A percentile compares a stretch with the other conserved stretches of the same genome.
Conservation (phyloP, 176 grass and related monocot genomes). For the Rhynchospora tenuis region DNA sequence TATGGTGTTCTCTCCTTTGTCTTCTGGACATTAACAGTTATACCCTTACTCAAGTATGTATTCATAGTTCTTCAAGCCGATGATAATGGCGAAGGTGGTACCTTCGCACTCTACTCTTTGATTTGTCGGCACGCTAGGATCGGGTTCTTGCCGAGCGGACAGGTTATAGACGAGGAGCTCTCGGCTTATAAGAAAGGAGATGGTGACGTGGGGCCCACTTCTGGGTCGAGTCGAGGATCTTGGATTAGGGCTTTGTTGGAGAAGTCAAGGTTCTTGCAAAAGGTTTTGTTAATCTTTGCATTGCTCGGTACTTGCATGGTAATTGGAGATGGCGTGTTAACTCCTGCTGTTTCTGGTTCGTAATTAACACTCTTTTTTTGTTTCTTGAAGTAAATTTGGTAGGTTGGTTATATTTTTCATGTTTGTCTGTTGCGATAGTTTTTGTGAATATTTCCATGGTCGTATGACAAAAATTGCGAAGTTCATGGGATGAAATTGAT, state of each 20-base stretch:
- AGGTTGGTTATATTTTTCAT: not conserved
- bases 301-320: conserved; percentile 92
- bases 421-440: not conserved
- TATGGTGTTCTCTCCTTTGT: conserved; percentile 92
- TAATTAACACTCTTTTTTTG: not conserved
- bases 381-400: conserved; percentile 8
- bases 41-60: conserved; percentile 88
- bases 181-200: conserved; percentile 36
- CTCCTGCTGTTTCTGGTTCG: conserved; percentile 82
- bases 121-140: conserved; percentile 62
- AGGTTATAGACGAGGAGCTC: conserved; percentile 41
- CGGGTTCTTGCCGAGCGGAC: conserved; percentile 48
- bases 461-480: not conserved
- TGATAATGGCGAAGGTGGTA: conserved; percentile 88
- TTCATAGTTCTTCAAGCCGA: conserved; percentile 79
- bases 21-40: conserved; percentile 92
- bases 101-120: conserved; percentile 94
- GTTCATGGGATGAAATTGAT: not conserved
- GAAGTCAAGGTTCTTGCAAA: conserved; percentile 58
- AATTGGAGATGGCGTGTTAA: conserved; percentile 92
- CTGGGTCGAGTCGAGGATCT: not conserved
- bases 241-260: conserved; percentile 42
- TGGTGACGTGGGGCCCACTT: not conserved
- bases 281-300: conserved; percentile 56
- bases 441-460: not conserved